A percentile compares a stretch with the other conserved stretches of the same genome.
Conservation (phyloP, 1,139 yeast genomes). For the Yamadazyma blattariae region DNA sequence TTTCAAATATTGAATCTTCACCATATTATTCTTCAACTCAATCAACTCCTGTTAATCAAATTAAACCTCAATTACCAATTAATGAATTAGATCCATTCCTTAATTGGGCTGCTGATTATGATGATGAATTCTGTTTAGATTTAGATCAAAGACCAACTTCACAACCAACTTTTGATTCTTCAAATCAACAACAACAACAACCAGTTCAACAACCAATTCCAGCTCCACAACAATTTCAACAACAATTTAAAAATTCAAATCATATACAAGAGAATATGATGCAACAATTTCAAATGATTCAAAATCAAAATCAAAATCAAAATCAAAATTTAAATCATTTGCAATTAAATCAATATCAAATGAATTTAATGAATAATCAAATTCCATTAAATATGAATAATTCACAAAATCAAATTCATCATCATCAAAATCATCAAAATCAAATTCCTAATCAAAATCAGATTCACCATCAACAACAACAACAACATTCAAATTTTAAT, state of each 20-base stretch:
- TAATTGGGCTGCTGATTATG: conserved; percentile 31
- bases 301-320: not conserved
- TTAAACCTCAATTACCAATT: conserved; percentile 2
- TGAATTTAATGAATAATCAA: conserved; percentile 6
- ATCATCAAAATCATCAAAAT: too few species aligned
- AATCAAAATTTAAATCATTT: conserved; percentile 6
- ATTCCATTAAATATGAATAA: conserved; percentile 6
- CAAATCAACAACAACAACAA: conserved; percentile 1
- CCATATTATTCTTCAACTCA: conserved; percentile 4
- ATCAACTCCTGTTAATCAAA: conserved; percentile 6
- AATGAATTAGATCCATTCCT: conserved; percentile 2
- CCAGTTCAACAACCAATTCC: conserved; percentile 2
- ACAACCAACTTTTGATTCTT: not conserved
- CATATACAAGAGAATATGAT: too few species aligned
- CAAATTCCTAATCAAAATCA: too few species aligned
- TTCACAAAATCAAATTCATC: conserved; percentile 2
- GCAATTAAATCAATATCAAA: conserved; percentile 9
- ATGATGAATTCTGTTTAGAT: conserved; percentile 47
- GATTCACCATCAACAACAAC: conserved; percentile 5
- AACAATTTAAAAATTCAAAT: too few species aligned
- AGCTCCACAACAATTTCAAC: not conserved
- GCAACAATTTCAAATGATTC: not conserved
- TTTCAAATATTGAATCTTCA: conserved; percentile 2
- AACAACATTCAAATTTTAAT: not conserved
- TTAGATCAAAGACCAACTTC: conserved; percentile 36